phyloP scores from a whole-genome alignment of 805 yeast species.

The Teunomyces atbi region DNA sequence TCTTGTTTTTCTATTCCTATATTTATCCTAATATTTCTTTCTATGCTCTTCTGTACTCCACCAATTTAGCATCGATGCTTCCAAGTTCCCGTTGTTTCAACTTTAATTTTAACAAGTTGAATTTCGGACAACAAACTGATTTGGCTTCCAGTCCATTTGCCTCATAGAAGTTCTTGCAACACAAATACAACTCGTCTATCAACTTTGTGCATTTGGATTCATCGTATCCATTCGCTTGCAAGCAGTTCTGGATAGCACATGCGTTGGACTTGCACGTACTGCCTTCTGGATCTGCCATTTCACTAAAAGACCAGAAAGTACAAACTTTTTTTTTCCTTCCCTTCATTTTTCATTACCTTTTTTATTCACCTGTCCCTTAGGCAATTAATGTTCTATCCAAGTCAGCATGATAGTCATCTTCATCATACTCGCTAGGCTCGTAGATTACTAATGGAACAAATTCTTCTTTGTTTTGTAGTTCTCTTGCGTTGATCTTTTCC shows the following conservation, averaged over 20 bases:
- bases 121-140: constrained; percentile 78
- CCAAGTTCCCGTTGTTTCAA: constrained; percentile 61
- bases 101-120: constrained; percentile 59
- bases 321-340: no score
- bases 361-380: neutral
- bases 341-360: no score
- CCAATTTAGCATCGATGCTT: constrained; percentile 55
- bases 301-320: neutral
- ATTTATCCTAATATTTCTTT: constrained; percentile 1
- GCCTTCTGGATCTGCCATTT: constrained; percentile 2
- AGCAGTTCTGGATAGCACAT: constrained; percentile 80
- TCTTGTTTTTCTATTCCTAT: neutral
- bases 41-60: constrained; percentile 8
- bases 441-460: constrained; percentile 43
- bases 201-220: constrained; percentile 70
- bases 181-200: constrained; percentile 69
- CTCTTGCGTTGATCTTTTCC: constrained; percentile 23
- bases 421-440: constrained; percentile 52
- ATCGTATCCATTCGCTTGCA: constrained; percentile 58
- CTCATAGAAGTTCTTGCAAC: constrained; percentile 68
- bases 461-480: constrained; percentile 25
- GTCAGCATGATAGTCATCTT: constrained; percentile 55
- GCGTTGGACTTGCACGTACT: constrained; percentile 71
- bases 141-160: constrained; percentile 57
- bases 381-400: constrained; percentile 36